Conservation (phyloP, 2,329 filamentous ascomycete species). For the Cadophora sp. region DNA sequence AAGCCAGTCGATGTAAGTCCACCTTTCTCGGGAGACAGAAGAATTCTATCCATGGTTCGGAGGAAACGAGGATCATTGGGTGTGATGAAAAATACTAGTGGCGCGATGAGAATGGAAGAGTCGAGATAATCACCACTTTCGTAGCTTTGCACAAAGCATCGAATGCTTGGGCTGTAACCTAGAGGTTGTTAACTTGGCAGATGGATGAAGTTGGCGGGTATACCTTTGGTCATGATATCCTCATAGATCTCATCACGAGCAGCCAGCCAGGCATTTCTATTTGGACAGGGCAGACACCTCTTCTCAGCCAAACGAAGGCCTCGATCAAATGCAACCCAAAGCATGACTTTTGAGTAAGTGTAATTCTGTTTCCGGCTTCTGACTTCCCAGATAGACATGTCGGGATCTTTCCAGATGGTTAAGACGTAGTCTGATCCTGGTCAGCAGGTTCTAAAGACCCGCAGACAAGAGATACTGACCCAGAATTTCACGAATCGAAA, state of each 20-base stretch:
- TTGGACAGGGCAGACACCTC: constrained; percentile 76
- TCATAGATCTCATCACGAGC: constrained; percentile 74
- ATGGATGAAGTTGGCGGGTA: not conserved
- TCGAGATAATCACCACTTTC: constrained; percentile 74
- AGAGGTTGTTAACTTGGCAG: constrained; percentile 11
- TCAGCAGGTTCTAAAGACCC: constrained; percentile 27
- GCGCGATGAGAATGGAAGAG: constrained; percentile 77
- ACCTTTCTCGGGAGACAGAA: constrained; percentile 75
- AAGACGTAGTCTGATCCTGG: constrained; percentile 67
- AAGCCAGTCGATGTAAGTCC: constrained; percentile 77
- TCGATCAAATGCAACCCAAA: constrained; percentile 83
- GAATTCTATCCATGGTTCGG: constrained; percentile 74
- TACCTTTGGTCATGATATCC: constrained; percentile 75
- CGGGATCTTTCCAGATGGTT: constrained; percentile 66
- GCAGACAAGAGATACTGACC: constrained; percentile 45
- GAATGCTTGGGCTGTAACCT: constrained; percentile 74
- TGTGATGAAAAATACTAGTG: constrained; percentile 80
- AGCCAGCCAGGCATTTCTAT: constrained; percentile 68
- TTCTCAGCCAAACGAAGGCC: constrained; percentile 77
- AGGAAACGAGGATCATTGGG: constrained; percentile 80
- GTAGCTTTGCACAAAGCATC: constrained; percentile 78
- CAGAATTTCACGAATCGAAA: constrained; percentile 70
- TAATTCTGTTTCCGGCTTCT: constrained; percentile 79
- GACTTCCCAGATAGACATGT: constrained; percentile 88
- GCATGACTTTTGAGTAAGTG: constrained; percentile 82